Conservation (phyloP, 805 yeast species). For the Tetrapisispora pingtungensis region DNA sequence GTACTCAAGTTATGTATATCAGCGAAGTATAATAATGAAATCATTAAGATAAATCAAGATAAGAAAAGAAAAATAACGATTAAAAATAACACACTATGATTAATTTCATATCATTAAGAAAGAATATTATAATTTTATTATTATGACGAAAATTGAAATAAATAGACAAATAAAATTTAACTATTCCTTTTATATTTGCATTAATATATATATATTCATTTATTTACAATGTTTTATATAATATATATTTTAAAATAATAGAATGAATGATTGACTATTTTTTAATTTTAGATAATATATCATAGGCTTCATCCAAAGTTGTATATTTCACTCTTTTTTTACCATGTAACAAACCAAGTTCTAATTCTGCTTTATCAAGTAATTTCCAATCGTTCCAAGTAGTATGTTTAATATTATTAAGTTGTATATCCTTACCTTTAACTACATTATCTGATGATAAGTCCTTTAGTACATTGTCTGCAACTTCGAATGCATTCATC, state of each 20-base stretch:
- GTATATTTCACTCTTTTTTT: constrained; percentile 15
- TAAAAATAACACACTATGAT: too few species aligned
- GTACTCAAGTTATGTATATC: constrained; percentile 30
- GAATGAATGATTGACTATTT: background rate
- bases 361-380: constrained; percentile 18
- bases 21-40: constrained; percentile 28
- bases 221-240: background rate
- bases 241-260: background rate
- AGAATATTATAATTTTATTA: too few species aligned
- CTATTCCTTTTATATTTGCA: background rate
- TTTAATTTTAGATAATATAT: background rate
- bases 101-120: background rate
- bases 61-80: too few species aligned
- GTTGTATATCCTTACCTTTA: constrained; percentile 3
- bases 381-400: constrained; percentile 26
- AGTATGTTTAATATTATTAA: constrained; percentile 11
- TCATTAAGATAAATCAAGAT: too few species aligned
- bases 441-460: constrained; percentile 11
- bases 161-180: too few species aligned
- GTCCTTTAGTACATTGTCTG: constrained; percentile 54
- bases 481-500: constrained; percentile 71
- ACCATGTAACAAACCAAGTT: constrained; percentile 8
- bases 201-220: background rate
- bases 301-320: constrained; percentile 7
- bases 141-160: background rate